These are phyloP conservation scores for Rehmannia glutinosa DNA, from an alignment of 257 asterid genomes.

Conservation along the genomic window DNA sequence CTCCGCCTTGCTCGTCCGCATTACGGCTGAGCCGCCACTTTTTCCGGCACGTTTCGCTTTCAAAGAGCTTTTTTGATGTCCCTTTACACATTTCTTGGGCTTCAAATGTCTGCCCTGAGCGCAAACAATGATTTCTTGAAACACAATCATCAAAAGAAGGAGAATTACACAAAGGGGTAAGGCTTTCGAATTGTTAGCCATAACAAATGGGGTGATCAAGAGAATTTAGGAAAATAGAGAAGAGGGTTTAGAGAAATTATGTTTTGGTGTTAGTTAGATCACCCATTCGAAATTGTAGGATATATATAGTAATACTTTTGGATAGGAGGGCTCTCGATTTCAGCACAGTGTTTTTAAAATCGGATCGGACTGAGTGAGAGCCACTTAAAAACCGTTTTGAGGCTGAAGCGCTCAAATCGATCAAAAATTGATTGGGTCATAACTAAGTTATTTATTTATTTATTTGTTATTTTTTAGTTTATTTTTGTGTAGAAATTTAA, in stretches of 20 bases:
- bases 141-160: constrained; percentile 17
- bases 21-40: background rate
- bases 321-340: too few relatives aligned
- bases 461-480: too few relatives aligned
- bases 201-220: too few relatives aligned
- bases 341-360: too few relatives aligned
- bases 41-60: background rate
- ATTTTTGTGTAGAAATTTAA: too few relatives aligned
- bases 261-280: too few relatives aligned
- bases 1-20: constrained; percentile 3
- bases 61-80: background rate
- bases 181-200: constrained; percentile 16
- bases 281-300: background rate
- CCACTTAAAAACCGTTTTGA: too few relatives aligned
- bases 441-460: too few relatives aligned
- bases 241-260: too few relatives aligned
- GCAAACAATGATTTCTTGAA: constrained; percentile 18
- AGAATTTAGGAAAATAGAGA: background rate
- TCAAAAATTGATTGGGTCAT: too few relatives aligned
- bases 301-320: constrained; percentile 11
- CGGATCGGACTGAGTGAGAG: too few relatives aligned
- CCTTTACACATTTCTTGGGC: constrained; percentile 19
- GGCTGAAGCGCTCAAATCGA: too few relatives aligned
- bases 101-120: constrained; percentile 23
- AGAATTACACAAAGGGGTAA: background rate